Evolutionary conservation across 371 early-diverging fungal species (phyloP).

Genomic region (Mortierella sp.): DNA sequence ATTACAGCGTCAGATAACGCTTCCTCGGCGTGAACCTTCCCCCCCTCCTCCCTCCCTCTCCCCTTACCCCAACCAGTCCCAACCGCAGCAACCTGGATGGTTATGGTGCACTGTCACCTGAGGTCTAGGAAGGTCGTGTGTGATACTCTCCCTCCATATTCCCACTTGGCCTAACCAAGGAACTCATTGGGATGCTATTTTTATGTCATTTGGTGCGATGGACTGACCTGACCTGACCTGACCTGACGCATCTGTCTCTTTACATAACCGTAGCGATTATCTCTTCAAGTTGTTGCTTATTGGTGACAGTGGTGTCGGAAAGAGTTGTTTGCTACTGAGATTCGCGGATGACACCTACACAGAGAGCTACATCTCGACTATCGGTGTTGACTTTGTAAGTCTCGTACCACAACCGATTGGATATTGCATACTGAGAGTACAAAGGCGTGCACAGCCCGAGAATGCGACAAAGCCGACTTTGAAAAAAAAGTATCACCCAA

Average conservation of each 20-base stretch:
- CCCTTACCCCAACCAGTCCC: too few relatives aligned
- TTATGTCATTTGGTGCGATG: neutral
- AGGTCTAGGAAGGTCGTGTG: too few relatives aligned
- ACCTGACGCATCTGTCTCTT: neutral
- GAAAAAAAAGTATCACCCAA: too few relatives aligned
- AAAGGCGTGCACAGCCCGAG: neutral
- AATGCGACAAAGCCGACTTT: neutral
- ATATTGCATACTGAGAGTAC: too few relatives aligned
- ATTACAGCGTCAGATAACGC: too few relatives aligned
- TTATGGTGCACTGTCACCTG: neutral
- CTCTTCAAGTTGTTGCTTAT: constrained; percentile 99
- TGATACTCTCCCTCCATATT: constrained; percentile 1
- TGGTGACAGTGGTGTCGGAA: constrained; percentile 99
- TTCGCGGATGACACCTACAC: constrained; percentile 99
- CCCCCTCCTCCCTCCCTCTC: too few relatives aligned
- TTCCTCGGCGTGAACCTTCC: too few relatives aligned
- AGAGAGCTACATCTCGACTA: constrained; percentile 98
- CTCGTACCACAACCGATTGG: neutral
- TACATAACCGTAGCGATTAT: constrained; percentile 79
- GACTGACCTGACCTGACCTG: neutral
- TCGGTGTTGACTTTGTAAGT: constrained; percentile 96
- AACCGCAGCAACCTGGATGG: neutral
- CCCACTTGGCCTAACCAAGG: constrained; percentile 6
- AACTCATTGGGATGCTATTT: neutral
- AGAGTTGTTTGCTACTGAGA: constrained; percentile 97